Conservation (phyloP, 177 flowering plant genomes). For the Vitis hybrid region DNA sequence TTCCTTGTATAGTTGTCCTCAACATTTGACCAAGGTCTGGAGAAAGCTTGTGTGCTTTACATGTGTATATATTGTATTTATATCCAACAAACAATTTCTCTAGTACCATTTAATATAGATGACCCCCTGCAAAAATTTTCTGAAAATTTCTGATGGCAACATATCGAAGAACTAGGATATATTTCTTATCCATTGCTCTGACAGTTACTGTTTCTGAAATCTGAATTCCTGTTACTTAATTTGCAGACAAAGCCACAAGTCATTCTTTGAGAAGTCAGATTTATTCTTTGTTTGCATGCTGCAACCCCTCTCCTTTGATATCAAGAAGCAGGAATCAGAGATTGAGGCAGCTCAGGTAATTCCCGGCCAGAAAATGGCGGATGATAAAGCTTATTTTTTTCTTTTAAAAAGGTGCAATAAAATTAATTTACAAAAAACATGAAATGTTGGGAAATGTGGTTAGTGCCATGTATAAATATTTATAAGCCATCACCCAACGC, state of each 20-base stretch:
- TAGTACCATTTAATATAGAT: no score
- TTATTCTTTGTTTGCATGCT: slow-evolving; percentile 43
- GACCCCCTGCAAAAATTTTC: neutral
- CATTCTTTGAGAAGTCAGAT: slow-evolving; percentile 48
- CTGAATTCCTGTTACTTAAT: neutral
- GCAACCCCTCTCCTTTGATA: slow-evolving; percentile 36
- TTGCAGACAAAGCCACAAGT: slow-evolving; percentile 42
- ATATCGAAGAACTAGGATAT: neutral
- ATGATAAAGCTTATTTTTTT: neutral
- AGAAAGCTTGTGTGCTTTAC: neutral
- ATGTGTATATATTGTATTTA: no score
- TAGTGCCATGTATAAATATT: no score
- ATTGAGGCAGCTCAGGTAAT: slow-evolving; percentile 44
- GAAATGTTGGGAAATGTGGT: neutral
- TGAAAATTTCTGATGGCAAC: neutral
- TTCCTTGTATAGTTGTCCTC: neutral
- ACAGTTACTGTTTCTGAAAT: neutral
- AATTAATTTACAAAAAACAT: neutral
- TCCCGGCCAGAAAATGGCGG: neutral
- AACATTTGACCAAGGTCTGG: neutral
- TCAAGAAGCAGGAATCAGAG: slow-evolving; percentile 41
- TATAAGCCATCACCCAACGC: no score
- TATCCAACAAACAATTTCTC: no score
- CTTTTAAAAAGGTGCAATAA: neutral
- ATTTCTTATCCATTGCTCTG: neutral